Percentiles rank a stretch among this genome's conserved stretches.
phyloP scores from a whole-genome alignment of 1,139 yeast species.

The Hyphopichia burtonii region DNA sequence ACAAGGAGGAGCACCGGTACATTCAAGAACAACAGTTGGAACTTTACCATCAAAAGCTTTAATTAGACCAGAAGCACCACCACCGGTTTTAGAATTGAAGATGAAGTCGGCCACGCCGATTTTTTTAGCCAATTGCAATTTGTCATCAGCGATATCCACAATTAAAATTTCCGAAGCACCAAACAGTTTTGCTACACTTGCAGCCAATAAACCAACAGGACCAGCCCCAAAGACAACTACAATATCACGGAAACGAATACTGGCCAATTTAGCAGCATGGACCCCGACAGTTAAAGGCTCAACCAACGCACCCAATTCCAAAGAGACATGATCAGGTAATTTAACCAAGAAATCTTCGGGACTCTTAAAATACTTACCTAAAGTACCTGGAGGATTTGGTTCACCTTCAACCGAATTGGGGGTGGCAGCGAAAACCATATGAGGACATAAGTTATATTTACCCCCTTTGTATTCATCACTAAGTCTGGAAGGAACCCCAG shows the following conservation, averaged over 20 bases:
- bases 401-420: constrained; percentile 49
- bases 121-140: constrained; percentile 57
- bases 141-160: constrained; percentile 61
- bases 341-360: constrained; percentile 87
- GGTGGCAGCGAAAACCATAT: constrained; percentile 85
- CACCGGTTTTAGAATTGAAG: constrained; percentile 52
- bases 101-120: constrained; percentile 60
- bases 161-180: constrained; percentile 74
- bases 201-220: constrained; percentile 83
- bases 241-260: constrained; percentile 66
- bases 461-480: constrained; percentile 77
- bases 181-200: constrained; percentile 74
- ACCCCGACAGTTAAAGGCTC: constrained; percentile 90
- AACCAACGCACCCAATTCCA: constrained; percentile 85
- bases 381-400: constrained; percentile 62
- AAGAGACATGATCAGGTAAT: constrained; percentile 71
- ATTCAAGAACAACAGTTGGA: constrained; percentile 66
- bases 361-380: constrained; percentile 65
- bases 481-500: constrained; percentile 72
- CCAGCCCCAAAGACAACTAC: constrained; percentile 90
- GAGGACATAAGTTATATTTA: constrained; percentile 75
- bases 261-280: constrained; percentile 74
- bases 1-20: constrained; percentile 73
- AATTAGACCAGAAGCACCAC: constrained; percentile 26
- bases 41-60: constrained; percentile 43